These are phyloP conservation scores for Harringtonia aguacate DNA, from an alignment of 2,329 filamentous ascomycete species.

Conservation along the genomic window DNA sequence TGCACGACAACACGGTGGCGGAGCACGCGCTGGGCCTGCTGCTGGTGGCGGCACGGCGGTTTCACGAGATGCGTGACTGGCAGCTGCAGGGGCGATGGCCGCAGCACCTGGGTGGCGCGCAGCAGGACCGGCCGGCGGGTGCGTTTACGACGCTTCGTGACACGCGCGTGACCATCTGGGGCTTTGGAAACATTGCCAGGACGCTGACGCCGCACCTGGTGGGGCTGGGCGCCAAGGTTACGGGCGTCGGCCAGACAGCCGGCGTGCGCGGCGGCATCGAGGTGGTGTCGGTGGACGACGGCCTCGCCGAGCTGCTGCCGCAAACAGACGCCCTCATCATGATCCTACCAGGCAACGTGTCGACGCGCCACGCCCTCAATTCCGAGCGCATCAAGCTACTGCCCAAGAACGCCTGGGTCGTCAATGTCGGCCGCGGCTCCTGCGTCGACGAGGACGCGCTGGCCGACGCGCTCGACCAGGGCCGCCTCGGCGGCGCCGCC, in stretches of 20 bases:
- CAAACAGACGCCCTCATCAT: constrained; percentile 36
- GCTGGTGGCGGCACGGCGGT: constrained; percentile 25
- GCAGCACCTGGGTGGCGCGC: constrained; percentile 31
- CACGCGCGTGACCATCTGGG: constrained; percentile 34
- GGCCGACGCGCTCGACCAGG: constrained; percentile 30
- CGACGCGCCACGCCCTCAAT: constrained; percentile 28
- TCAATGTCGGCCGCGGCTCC: constrained; percentile 39
- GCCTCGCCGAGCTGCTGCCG: constrained; percentile 25
- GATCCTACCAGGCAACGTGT: constrained; percentile 31
- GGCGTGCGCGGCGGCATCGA: constrained; percentile 43
- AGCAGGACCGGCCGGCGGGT: constrained; percentile 16
- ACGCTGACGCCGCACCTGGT: constrained; percentile 27
- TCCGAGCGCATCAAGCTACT: constrained; percentile 25
- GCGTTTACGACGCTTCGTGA: constrained; percentile 32
- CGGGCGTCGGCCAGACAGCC: constrained; percentile 42
- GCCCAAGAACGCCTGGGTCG: constrained; percentile 26
- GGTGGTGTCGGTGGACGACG: constrained; percentile 28
- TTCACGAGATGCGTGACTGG: constrained; percentile 34
- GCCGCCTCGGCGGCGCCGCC: constrained; percentile 34
- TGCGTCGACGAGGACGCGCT: constrained; percentile 38
- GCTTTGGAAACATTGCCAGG: constrained; percentile 39
- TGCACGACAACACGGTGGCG: constrained; percentile 37
- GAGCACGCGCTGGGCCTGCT: constrained; percentile 35
- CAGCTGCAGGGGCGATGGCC: constrained; percentile 33
- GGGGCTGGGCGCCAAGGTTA: constrained; percentile 42